These are phyloP conservation scores for Fusarium nurragi DNA, from an alignment of 2,329 filamentous ascomycete species.

Conservation along the genomic window DNA sequence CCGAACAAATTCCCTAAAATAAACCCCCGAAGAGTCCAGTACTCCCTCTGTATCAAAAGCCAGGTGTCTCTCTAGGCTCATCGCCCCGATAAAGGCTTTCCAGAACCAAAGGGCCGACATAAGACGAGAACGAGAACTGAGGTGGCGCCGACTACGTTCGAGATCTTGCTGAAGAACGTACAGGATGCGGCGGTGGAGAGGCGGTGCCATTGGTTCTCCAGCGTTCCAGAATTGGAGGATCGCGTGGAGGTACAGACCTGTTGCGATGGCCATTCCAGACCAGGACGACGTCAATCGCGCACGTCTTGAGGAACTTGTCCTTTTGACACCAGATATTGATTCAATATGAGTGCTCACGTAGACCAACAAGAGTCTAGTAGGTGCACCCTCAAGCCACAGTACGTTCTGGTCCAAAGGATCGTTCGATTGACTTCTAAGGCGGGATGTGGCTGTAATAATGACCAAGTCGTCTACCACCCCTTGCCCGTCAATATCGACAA, in stretches of 20 bases:
- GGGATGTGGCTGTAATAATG: slow-evolving; percentile 4
- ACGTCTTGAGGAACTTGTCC: accelerated
- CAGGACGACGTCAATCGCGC: slow-evolving; percentile 13
- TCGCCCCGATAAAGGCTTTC: slow-evolving; percentile 33
- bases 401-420: not conserved
- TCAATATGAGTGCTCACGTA: slow-evolving; percentile 28
- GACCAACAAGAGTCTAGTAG: slow-evolving; percentile 23
- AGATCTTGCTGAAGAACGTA: slow-evolving; percentile 24
- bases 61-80: slow-evolving; percentile 22
- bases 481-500: slow-evolving; percentile 17
- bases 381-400: slow-evolving; percentile 34
- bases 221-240: slow-evolving; percentile 33
- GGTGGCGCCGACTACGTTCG: not conserved
- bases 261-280: slow-evolving; percentile 21
- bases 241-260: slow-evolving; percentile 24
- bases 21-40: not conserved
- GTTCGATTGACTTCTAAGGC: not conserved
- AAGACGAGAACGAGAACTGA: not conserved
- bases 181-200: slow-evolving; percentile 23
- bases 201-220: slow-evolving; percentile 20
- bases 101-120: slow-evolving; percentile 30
- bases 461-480: slow-evolving; percentile 12
- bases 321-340: not conserved
- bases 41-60: not conserved
- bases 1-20: slow-evolving; percentile 2